Conservation (phyloP, 495 filamentous ascomycete genomes). For the Podospora pseudopauciseta region DNA sequence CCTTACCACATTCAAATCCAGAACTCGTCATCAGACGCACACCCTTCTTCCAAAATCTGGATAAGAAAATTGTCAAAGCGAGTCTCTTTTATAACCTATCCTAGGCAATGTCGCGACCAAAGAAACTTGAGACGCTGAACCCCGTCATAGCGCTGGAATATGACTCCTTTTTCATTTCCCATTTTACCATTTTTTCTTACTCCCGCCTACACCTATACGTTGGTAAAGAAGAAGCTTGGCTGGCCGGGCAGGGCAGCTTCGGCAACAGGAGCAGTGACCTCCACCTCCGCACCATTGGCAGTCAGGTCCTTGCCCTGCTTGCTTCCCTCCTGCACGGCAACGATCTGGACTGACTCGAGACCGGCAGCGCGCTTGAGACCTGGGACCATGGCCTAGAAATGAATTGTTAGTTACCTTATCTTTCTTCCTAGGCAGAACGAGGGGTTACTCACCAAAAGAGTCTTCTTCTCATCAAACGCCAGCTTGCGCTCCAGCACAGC, state of each 20-base stretch:
- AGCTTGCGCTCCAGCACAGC: conserved; percentile 77
- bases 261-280: conserved; percentile 53
- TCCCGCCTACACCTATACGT: conserved; percentile 44
- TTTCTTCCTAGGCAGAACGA: neutral
- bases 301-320: conserved; percentile 57
- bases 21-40: neutral
- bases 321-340: conserved; percentile 66
- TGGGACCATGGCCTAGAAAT: conserved; percentile 38
- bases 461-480: conserved; percentile 76
- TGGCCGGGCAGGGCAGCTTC: conserved; percentile 73
- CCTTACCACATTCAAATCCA: neutral
- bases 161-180: conserved; percentile 5
- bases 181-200: conserved; percentile 9
- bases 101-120: neutral
- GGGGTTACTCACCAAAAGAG: conserved; percentile 47
- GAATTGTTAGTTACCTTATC: conserved; percentile 1
- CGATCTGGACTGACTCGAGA: conserved; percentile 58
- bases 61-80: neutral
- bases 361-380: conserved; percentile 59
- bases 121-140: neutral
- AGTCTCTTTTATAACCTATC: conserved; percentile 2
- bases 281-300: conserved; percentile 49
- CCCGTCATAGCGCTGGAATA: neutral
- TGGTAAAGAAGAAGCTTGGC: conserved; percentile 75
- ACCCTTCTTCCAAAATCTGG: neutral